Evolutionary conservation across 202 grass and related monocot genomes (phyloP).

Genomic region (Hordeum pubiflorum): DNA sequence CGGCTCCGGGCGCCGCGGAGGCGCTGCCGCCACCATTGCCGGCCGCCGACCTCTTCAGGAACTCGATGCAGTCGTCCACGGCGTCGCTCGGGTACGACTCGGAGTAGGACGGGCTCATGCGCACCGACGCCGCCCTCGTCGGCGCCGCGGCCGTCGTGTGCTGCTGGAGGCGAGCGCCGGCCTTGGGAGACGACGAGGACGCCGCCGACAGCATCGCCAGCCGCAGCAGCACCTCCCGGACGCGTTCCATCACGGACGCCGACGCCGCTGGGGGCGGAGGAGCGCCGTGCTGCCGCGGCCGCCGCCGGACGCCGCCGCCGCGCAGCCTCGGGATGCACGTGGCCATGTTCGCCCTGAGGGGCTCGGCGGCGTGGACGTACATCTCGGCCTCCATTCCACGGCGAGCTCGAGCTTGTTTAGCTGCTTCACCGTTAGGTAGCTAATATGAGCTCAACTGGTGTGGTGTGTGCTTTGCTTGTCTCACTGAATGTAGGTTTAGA

Average conservation of each 20-base stretch:
- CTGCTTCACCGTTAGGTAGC: background rate
- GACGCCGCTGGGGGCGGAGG: background rate
- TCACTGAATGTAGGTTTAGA: background rate
- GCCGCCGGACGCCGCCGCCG: background rate
- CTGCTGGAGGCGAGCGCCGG: background rate
- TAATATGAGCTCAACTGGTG: background rate
- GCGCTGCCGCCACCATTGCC: background rate
- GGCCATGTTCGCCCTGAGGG: background rate
- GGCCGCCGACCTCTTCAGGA: conserved; percentile 77
- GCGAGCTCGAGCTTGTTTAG: background rate
- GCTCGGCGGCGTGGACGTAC: conserved; percentile 21
- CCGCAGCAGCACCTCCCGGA: conserved; percentile 54
- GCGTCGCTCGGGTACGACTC: conserved; percentile 88
- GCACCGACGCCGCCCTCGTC: background rate
- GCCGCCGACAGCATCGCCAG: conserved; percentile 51
- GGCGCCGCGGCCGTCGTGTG: background rate
- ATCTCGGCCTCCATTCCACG: conserved; percentile 17
- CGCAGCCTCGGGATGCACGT: conserved; percentile 80
- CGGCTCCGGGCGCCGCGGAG: background rate
- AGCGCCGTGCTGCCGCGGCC: background rate
- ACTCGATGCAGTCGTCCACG: conserved; percentile 89
- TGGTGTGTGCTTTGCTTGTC: background rate
- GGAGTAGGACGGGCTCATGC: conserved; percentile 29
- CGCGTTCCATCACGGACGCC: conserved; percentile 52
- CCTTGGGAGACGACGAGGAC: background rate